These are phyloP conservation scores for Chamaecrista fasciculata DNA, from an alignment of 306 rosid species.

Conservation along the genomic window DNA sequence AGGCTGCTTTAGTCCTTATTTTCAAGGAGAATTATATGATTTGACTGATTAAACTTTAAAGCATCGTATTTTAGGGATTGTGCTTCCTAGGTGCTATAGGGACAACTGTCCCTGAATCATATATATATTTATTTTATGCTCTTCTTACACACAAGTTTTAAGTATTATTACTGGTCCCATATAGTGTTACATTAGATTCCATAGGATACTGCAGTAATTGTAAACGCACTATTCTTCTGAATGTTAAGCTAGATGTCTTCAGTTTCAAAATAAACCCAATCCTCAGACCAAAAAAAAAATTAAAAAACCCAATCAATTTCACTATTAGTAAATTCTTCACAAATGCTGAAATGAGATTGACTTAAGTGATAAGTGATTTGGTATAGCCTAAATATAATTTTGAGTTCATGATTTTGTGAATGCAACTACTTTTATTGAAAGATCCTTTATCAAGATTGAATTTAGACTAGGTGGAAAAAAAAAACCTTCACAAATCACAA, in stretches of 20 bases:
- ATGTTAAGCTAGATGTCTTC: not conserved
- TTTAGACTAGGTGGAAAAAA: too few relatives aligned
- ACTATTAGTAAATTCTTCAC: too few relatives aligned
- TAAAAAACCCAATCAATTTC: too few relatives aligned
- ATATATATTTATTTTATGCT: constrained; percentile 2
- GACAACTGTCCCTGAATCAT: constrained; percentile 13
- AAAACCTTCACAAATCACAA: too few relatives aligned
- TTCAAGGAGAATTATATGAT: constrained; percentile 23
- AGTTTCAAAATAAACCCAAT: not conserved
- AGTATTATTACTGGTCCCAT: constrained; percentile 1
- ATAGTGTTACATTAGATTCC: not conserved
- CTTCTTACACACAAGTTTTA: not conserved
- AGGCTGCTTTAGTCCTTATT: constrained; percentile 32
- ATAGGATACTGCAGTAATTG: not conserved
- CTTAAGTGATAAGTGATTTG: too few relatives aligned
- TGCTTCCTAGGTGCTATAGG: constrained; percentile 19
- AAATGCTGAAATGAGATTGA: too few relatives aligned
- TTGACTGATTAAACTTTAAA: not conserved
- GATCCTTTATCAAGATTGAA: too few relatives aligned
- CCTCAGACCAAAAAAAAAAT: too few relatives aligned
- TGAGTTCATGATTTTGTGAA: too few relatives aligned
- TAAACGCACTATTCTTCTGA: not conserved
- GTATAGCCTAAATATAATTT: too few relatives aligned
- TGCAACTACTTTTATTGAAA: too few relatives aligned
- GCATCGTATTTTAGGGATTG: constrained; percentile 9